These are phyloP conservation scores for Protomyces lactucae-debilis DNA, from an alignment of 1,139 yeast species.

Conservation along the genomic window DNA sequence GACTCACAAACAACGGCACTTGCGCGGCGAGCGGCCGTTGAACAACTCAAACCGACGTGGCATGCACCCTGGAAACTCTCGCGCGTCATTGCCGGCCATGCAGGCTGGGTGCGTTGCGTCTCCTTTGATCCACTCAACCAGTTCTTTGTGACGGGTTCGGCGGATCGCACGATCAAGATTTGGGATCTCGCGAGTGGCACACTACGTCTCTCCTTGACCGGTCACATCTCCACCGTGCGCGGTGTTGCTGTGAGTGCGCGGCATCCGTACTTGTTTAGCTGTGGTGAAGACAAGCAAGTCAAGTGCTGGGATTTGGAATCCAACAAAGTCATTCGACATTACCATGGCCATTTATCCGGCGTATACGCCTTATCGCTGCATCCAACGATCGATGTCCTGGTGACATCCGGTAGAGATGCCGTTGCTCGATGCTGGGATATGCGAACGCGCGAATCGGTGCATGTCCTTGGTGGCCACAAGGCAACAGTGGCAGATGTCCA, in stretches of 20 bases:
- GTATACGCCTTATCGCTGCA: conserved; percentile 78
- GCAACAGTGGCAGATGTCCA: conserved; percentile 66
- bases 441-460: conserved; percentile 67
- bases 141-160: conserved; percentile 89
- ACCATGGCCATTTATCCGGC: conserved; percentile 91
- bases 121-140: conserved; percentile 79
- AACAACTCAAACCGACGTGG: conserved; percentile 44
- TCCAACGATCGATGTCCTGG: conserved; percentile 80
- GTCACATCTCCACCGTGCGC: conserved; percentile 86
- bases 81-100: conserved; percentile 79
- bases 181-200: conserved; percentile 82
- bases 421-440: conserved; percentile 92
- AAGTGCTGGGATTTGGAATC: conserved; percentile 95
- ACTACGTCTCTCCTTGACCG: conserved; percentile 71
- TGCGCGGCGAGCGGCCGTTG: conserved; percentile 20
- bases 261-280: conserved; percentile 84
- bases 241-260: conserved; percentile 66
- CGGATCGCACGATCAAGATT: conserved; percentile 79
- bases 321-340: conserved; percentile 74
- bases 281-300: conserved; percentile 91
- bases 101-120: conserved; percentile 84
- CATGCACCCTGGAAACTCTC: conserved; percentile 66
- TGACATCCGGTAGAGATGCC: conserved; percentile 86
- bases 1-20: conserved; percentile 9
- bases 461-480: conserved; percentile 77